Conservation (phyloP, 768 basidiomycete genomes). For the Mycena vulgaris region DNA sequence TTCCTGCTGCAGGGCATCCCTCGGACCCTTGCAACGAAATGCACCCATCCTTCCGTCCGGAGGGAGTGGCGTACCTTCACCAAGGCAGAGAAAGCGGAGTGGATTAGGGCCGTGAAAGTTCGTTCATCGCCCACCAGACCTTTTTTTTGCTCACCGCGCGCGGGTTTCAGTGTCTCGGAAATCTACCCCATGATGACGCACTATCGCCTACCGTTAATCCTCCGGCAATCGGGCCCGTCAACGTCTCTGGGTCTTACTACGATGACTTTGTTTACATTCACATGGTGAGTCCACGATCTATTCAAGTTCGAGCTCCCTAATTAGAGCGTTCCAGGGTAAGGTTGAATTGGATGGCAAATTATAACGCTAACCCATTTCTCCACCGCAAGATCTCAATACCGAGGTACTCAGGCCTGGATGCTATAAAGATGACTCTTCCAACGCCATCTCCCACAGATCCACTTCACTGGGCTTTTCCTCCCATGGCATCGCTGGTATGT, state of each 20-base stretch:
- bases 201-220: constrained; percentile 30
- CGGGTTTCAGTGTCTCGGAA: constrained; percentile 34
- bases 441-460: not conserved
- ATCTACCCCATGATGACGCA: constrained; percentile 34
- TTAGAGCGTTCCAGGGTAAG: constrained; percentile 15
- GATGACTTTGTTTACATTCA: constrained; percentile 34
- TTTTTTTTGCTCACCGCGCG: not conserved
- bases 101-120: constrained; percentile 39
- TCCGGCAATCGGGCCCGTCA: constrained; percentile 32
- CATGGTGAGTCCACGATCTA: not conserved
- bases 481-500: constrained; percentile 37
- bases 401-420: not conserved
- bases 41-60: constrained; percentile 33
- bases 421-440: not conserved
- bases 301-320: not conserved
- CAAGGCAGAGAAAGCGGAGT: constrained; percentile 29
- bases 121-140: not conserved
- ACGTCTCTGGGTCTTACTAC: constrained; percentile 37
- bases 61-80: constrained; percentile 41
- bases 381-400: constrained; percentile 4
- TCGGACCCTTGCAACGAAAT: not conserved
- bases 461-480: constrained; percentile 34
- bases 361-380: not conserved
- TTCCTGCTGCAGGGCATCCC: not conserved
- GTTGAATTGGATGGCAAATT: not conserved